phyloP scores from a whole-genome alignment of 108 stramenopile genomes.

The Nitzschia sp. region DNA sequence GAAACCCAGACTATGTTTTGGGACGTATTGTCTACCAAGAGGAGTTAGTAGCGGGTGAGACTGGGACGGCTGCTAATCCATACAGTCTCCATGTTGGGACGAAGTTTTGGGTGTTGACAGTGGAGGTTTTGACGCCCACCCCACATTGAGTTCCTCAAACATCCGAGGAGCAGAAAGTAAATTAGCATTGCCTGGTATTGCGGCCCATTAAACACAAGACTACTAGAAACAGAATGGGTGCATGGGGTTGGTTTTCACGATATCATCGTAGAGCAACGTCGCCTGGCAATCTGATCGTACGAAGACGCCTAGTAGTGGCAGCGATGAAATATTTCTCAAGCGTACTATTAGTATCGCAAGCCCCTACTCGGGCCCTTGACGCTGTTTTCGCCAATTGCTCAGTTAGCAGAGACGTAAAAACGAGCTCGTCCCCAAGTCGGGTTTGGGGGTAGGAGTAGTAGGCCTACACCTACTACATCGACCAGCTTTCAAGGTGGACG shows the following conservation, averaged over 20 bases:
- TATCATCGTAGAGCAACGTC: background rate
- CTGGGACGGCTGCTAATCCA: slow-evolving; percentile 77
- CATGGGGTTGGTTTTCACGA: background rate
- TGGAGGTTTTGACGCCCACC: slow-evolving; percentile 67
- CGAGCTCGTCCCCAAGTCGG: no score
- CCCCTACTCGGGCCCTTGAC: no score
- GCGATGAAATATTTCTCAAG: no score
- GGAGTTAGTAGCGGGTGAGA: slow-evolving; percentile 67
- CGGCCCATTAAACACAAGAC: background rate
- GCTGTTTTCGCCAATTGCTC: no score
- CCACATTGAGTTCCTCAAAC: slow-evolving; percentile 13
- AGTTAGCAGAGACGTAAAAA: no score
- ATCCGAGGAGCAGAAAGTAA: background rate
- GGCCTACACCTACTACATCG: no score
- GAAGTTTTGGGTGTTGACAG: slow-evolving; percentile 82
- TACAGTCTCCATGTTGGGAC: slow-evolving; percentile 83
- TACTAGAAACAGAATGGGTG: slow-evolving; percentile 1
- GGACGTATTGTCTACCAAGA: slow-evolving; percentile 84
- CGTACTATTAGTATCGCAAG: no score
- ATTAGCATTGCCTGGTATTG: background rate
- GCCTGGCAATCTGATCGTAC: no score
- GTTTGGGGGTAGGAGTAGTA: no score
- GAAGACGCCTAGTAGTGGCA: no score
- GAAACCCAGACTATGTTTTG: slow-evolving; percentile 75
- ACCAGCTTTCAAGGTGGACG: no score